These are phyloP conservation scores for Anacardium occidentale DNA, from an alignment of 345 rosid genomes.

Conservation along the genomic window DNA sequence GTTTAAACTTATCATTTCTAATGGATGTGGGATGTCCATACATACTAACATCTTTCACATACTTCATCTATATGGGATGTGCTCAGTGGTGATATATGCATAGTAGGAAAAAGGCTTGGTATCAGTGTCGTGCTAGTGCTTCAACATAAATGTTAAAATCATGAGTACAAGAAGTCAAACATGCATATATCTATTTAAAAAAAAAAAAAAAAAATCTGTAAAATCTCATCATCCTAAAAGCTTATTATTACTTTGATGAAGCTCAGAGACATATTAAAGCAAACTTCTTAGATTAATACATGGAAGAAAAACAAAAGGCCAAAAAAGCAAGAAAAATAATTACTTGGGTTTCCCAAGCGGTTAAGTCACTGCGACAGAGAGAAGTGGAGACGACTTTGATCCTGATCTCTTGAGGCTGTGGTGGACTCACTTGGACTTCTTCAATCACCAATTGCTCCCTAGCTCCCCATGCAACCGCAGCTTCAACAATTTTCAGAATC, in stretches of 20 bases:
- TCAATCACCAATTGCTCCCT: constrained; percentile 78
- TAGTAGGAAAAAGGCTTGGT: too few species aligned
- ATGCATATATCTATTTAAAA: neutral
- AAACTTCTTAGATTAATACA: neutral
- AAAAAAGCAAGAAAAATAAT: neutral
- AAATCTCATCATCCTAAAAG: neutral
- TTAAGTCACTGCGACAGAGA: constrained; percentile 81
- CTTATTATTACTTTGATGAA: neutral
- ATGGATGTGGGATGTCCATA: too few species aligned
- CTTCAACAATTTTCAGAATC: constrained; percentile 27
- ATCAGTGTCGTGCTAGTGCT: neutral
- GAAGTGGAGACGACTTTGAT: constrained; percentile 81
- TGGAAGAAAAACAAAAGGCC: neutral
- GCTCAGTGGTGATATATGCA: too few species aligned
- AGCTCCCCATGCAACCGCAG: constrained; percentile 93
- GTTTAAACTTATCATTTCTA: too few species aligned
- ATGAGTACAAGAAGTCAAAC: neutral
- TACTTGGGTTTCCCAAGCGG: constrained; percentile 88
- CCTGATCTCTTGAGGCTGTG: constrained; percentile 74
- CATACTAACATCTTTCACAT: too few species aligned
- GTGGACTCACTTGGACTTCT: constrained; percentile 83
- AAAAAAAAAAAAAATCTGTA: too few species aligned
- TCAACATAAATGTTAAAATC: neutral
- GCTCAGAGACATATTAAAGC: neutral
- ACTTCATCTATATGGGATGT: too few species aligned